Evolutionary conservation across 768 basidiomycete genomes (phyloP).

Genomic region (Kwoniella europaea): DNA sequence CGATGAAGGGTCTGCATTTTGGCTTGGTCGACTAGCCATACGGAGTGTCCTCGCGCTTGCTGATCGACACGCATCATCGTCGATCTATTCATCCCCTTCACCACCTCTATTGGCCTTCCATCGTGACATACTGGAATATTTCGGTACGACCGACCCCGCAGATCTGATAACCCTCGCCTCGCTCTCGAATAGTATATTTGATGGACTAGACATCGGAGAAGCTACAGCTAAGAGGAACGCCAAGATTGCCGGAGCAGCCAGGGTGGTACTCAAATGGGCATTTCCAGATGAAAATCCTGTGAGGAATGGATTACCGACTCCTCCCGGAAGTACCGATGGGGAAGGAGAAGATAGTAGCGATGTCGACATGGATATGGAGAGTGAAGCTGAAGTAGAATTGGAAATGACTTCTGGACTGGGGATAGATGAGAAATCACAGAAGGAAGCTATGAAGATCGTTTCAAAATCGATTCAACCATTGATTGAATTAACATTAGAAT

Average conservation of each 20-base stretch:
- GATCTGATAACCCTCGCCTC: constrained; percentile 45
- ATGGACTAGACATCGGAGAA: constrained; percentile 28
- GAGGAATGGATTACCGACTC: constrained; percentile 11
- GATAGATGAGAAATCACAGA: constrained; percentile 11
- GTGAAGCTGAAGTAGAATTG: neutral
- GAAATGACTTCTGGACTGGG: neutral
- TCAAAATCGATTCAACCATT: constrained; percentile 35
- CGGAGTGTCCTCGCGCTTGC: constrained; percentile 35
- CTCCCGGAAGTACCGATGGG: constrained; percentile 16
- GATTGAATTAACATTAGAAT: constrained; percentile 40
- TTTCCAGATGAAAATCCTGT: constrained; percentile 35
- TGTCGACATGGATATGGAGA: neutral
- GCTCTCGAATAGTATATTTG: constrained; percentile 20
- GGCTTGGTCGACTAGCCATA: constrained; percentile 48
- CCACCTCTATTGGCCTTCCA: constrained; percentile 35
- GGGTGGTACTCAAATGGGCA: constrained; percentile 47
- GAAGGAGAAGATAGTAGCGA: neutral
- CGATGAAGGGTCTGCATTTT: constrained; percentile 56
- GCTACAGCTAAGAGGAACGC: constrained; percentile 48
- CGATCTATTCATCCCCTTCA: constrained; percentile 27
- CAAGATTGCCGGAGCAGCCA: constrained; percentile 47
- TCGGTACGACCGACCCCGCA: constrained; percentile 39
- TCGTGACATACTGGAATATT: constrained; percentile 40
- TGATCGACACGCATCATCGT: constrained; percentile 36
- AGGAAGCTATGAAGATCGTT: constrained; percentile 38